Conservation (phyloP, 2,329 filamentous ascomycete genomes). For the Trichoderma koningii region DNA sequence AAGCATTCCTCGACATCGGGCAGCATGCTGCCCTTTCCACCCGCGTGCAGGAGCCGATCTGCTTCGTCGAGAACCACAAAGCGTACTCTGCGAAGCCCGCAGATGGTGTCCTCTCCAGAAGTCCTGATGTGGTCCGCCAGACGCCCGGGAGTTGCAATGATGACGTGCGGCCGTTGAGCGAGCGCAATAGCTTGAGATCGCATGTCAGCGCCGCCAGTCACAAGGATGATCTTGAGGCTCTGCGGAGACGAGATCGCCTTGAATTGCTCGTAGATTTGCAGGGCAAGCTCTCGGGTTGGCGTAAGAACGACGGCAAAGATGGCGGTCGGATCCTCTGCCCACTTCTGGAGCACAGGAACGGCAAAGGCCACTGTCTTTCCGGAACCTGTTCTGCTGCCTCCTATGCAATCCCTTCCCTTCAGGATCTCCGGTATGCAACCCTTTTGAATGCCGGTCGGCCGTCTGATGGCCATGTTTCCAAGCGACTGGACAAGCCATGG, state of each 20-base stretch:
- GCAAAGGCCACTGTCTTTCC: slow-evolving; percentile 97
- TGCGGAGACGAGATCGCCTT: slow-evolving; percentile 88
- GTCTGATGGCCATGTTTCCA: slow-evolving; percentile 73
- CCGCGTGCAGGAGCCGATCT: slow-evolving; percentile 77
- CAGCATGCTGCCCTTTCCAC: slow-evolving; percentile 82
- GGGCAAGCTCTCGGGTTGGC: slow-evolving; percentile 84
- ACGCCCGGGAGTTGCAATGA: slow-evolving; percentile 91
- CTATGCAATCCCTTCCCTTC: slow-evolving; percentile 89
- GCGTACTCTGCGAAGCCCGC: slow-evolving; percentile 73
- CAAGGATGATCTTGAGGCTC: slow-evolving; percentile 81
- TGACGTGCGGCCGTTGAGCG: slow-evolving; percentile 78
- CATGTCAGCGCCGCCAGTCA: slow-evolving; percentile 94
- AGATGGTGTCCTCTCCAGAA: slow-evolving; percentile 88
- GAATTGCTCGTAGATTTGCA: slow-evolving; percentile 96
- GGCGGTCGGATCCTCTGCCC: slow-evolving; percentile 87
- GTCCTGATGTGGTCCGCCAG: slow-evolving; percentile 91
- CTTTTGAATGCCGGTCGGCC: slow-evolving; percentile 90
- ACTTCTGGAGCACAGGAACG: slow-evolving; percentile 89
- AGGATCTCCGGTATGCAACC: slow-evolving; percentile 91
- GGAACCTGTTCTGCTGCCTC: slow-evolving; percentile 90
- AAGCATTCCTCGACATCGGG: slow-evolving; percentile 90
- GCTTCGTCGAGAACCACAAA: slow-evolving; percentile 96
- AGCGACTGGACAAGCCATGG: slow-evolving; percentile 90
- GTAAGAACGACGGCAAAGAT: slow-evolving; percentile 90
- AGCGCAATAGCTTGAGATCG: slow-evolving; percentile 83